Conservation (phyloP, 139 green algal species). For the Astrephomene gubernaculifera region DNA sequence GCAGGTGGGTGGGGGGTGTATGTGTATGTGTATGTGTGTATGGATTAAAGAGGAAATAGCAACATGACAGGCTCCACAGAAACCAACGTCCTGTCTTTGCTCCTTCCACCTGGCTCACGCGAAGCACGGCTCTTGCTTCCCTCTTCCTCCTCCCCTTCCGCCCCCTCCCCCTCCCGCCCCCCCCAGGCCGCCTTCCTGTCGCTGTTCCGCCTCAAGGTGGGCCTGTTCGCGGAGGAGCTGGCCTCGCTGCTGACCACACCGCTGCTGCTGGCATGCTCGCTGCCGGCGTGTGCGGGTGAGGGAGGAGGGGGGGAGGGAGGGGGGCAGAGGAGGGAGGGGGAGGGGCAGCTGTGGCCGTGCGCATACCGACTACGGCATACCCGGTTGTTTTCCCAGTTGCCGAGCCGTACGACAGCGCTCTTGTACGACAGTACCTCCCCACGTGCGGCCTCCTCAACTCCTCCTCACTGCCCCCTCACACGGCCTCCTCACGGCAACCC, state of each 20-base stretch:
- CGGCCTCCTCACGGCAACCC: neutral
- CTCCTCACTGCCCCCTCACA: neutral
- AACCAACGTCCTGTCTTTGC: too few relatives aligned
- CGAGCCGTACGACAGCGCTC: too few relatives aligned
- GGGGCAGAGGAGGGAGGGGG: neutral
- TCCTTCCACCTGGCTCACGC: too few relatives aligned
- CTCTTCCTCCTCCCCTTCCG: neutral
- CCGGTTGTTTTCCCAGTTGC: too few relatives aligned
- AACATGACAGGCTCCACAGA: too few relatives aligned
- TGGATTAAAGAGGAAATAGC: too few relatives aligned
- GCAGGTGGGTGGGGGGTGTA: slow-evolving; percentile 50
- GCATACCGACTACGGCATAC: too few relatives aligned
- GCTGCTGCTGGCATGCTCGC: slow-evolving; percentile 81
- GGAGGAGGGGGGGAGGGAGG: neutral
- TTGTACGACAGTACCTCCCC: too few relatives aligned
- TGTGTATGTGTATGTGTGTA: neutral
- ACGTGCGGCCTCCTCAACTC: too few relatives aligned
- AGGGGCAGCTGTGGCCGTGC: too few relatives aligned
- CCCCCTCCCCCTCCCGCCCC: slow-evolving; percentile 35
- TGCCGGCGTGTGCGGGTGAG: slow-evolving; percentile 14
- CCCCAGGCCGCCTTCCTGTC: slow-evolving; percentile 76
- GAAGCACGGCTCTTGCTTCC: neutral
- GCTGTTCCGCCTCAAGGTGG: slow-evolving; percentile 89
- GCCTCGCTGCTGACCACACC: slow-evolving; percentile 83
- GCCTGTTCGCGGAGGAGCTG: slow-evolving; percentile 93